phyloP scores from a whole-genome alignment of 345 rosid species.

The Linum usitatissimum region DNA sequence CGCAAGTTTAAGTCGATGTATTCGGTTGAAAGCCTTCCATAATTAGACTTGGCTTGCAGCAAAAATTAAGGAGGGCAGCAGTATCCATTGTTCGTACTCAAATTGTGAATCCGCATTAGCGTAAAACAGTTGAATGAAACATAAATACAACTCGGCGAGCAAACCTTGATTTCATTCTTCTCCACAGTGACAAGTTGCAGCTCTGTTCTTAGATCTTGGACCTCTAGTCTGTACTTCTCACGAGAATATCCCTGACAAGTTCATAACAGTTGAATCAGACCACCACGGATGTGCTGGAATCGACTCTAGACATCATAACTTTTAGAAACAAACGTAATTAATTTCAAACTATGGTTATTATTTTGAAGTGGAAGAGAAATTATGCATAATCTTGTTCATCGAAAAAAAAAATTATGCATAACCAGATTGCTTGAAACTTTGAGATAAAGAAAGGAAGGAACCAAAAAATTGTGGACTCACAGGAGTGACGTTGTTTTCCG shows the following conservation, averaged over 20 bases:
- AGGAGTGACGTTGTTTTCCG: conserved; percentile 32
- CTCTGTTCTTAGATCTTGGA: conserved; percentile 50
- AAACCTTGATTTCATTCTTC: conserved; percentile 60
- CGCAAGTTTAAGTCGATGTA: conserved; percentile 7
- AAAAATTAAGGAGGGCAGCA: not conserved
- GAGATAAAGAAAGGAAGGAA: conserved; percentile 5
- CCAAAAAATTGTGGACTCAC: conserved; percentile 35
- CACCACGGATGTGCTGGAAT: not conserved
- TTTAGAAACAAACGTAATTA: not conserved
- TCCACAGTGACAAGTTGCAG: conserved; percentile 42
- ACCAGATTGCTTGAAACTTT: not conserved
- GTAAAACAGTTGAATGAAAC: not conserved
- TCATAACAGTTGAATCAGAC: not conserved
- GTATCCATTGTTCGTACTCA: not conserved
- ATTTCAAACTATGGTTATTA: not conserved
- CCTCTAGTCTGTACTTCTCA: conserved; percentile 29
- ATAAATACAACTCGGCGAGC: conserved; percentile 12
- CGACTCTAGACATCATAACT: not conserved
- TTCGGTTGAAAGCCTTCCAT: not conserved
- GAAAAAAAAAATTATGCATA: no score
- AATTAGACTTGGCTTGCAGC: conserved; percentile 1
- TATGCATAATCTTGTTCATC: no score
- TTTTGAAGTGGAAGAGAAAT: not conserved
- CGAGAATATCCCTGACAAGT: conserved; percentile 28
- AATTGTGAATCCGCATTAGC: not conserved